Evolutionary conservation across 2,329 filamentous ascomycete species (phyloP).

Genomic region (Claviceps pazoutovae): DNA sequence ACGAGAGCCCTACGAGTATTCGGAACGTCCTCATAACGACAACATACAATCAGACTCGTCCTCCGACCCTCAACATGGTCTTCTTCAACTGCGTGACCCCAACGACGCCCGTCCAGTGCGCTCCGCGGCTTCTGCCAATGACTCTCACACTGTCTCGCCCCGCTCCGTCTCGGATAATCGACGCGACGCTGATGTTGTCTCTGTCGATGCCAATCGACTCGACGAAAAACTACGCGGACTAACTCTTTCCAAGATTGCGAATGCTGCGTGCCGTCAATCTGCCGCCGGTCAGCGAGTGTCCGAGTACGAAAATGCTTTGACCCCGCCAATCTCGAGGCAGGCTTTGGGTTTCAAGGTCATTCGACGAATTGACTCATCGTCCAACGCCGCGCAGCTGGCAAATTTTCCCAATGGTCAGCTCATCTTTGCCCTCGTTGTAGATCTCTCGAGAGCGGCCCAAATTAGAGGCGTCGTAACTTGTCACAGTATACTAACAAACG

Average conservation of each 20-base stretch:
- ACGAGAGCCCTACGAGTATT: conserved; percentile 37
- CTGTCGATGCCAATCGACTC: conserved; percentile 29
- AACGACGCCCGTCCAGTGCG: conserved; percentile 21
- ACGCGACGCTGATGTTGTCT: conserved; percentile 14
- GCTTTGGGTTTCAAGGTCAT: conserved; percentile 41
- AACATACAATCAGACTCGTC: conserved; percentile 20
- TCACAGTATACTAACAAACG: not conserved
- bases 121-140: conserved; percentile 11
- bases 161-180: conserved; percentile 18
- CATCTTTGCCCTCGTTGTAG: conserved; percentile 1
- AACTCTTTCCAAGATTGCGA: conserved; percentile 24
- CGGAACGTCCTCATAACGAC: conserved; percentile 26
- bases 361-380: conserved; percentile 28
- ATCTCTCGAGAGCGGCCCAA: no score
- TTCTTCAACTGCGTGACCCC: conserved; percentile 28
- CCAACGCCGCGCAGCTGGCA: conserved; percentile 29
- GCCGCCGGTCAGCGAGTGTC: conserved; percentile 39
- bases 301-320: conserved; percentile 48
- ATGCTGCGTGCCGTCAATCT: conserved; percentile 15
- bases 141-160: conserved; percentile 23
- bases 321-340: conserved; percentile 31
- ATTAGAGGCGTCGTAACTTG: no score
- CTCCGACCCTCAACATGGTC: conserved; percentile 42
- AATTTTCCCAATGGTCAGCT: conserved; percentile 70
- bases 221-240: conserved; percentile 38